These are phyloP conservation scores for Suhomyces anneliseae DNA, from an alignment of 1,139 yeast species.

Conservation along the genomic window DNA sequence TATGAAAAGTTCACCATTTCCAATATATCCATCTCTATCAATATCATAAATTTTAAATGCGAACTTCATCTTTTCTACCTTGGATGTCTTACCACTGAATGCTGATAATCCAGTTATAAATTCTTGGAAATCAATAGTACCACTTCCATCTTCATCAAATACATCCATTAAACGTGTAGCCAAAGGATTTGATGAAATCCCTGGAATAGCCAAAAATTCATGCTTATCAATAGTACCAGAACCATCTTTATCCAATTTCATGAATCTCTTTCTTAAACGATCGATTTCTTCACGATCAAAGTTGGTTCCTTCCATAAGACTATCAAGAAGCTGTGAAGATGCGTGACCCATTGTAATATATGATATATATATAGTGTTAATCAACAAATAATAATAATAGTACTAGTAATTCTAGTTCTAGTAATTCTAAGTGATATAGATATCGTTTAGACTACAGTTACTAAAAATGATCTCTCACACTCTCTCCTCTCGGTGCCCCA, in stretches of 20 bases:
- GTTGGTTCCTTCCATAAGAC: conserved; percentile 74
- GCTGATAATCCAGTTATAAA: conserved; percentile 88
- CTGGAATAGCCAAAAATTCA: conserved; percentile 91
- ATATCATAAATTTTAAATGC: conserved; percentile 95
- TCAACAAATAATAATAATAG: not conserved
- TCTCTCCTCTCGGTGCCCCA: too few species aligned
- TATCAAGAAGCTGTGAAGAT: conserved; percentile 65
- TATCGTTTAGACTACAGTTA: not conserved
- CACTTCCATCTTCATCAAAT: conserved; percentile 90
- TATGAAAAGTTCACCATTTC: conserved; percentile 90
- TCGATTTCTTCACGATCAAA: conserved; percentile 90
- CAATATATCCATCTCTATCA: conserved; percentile 91
- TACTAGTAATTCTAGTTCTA: not conserved
- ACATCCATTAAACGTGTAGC: conserved; percentile 90
- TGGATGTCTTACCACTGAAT: conserved; percentile 84
- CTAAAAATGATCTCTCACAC: too few species aligned
- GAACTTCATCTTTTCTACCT: conserved; percentile 80
- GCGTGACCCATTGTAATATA: conserved; percentile 58
- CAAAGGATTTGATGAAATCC: conserved; percentile 85
- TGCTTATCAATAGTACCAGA: conserved; percentile 89
- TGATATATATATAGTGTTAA: not conserved
- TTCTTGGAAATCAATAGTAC: conserved; percentile 93
- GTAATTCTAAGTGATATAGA: not conserved
- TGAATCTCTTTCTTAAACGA: conserved; percentile 84
- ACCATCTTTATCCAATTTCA: conserved; percentile 92